These are phyloP conservation scores for Prunus mira DNA, from an alignment of 306 rosid genomes.

Conservation along the genomic window DNA sequence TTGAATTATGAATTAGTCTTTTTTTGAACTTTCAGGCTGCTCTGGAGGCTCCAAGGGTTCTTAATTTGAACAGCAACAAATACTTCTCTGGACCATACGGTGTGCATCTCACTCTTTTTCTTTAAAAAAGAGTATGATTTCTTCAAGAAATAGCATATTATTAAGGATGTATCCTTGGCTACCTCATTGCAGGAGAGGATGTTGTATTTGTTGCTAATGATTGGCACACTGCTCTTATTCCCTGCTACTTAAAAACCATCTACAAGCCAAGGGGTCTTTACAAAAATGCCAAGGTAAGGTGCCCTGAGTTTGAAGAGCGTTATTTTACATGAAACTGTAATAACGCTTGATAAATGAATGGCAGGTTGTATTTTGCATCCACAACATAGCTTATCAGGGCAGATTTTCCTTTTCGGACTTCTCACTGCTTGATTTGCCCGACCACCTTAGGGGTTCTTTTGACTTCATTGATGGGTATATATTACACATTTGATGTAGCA, in stretches of 20 bases:
- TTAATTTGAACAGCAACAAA: conserved; percentile 37
- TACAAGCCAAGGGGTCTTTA: conserved; percentile 42
- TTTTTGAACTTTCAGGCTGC: conserved; percentile 41
- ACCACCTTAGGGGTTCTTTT: conserved; percentile 37
- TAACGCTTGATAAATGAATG: neutral
- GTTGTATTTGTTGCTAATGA: conserved; percentile 43
- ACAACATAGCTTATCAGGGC: conserved; percentile 58
- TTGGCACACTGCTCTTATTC: conserved; percentile 53
- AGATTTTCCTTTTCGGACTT: conserved; percentile 41
- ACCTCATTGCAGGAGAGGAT: conserved; percentile 39
- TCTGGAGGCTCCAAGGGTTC: conserved; percentile 45
- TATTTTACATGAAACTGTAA: conserved; percentile 2
- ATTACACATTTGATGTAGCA: neutral
- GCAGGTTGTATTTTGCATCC: conserved; percentile 52
- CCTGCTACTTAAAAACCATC: conserved; percentile 41
- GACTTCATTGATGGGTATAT: conserved; percentile 47
- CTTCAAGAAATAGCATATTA: neutral
- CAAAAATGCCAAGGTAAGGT: conserved; percentile 39
- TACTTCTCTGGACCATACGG: conserved; percentile 51
- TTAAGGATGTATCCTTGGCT: neutral
- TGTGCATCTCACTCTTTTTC: conserved; percentile 6
- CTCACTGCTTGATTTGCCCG: conserved; percentile 36
- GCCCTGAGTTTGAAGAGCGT: neutral
- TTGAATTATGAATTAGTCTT: neutral
- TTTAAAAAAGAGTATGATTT: neutral